Percentiles rank a stretch among this genome's conserved stretches.
Conservation (phyloP, 345 rosid species). For the Corymbia maculata region DNA sequence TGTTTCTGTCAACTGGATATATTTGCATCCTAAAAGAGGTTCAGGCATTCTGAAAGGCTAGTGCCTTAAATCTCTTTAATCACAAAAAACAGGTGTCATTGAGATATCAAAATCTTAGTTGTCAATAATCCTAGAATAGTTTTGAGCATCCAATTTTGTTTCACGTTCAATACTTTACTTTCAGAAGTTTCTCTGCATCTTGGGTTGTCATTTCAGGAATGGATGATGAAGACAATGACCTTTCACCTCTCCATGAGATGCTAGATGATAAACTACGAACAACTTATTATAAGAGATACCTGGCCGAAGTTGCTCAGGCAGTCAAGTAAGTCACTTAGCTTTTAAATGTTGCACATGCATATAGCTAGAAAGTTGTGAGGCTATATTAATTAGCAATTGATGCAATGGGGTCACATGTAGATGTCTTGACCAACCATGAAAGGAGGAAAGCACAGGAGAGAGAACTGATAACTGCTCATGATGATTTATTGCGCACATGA, state of each 20-base stretch:
- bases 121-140: not conserved
- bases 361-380: not conserved
- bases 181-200: not conserved
- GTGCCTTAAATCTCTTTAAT: not conserved
- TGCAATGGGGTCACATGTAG: not conserved
- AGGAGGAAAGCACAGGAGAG: not conserved
- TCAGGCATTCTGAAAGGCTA: not conserved
- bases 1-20: not conserved
- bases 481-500: not conserved
- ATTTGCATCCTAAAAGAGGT: not conserved
- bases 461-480: not conserved
- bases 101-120: not conserved
- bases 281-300: conserved; percentile 56
- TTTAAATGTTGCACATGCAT: not conserved
- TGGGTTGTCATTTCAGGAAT: conserved; percentile 40
- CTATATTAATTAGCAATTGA: not conserved
- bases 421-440: not conserved
- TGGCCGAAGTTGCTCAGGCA: conserved; percentile 59
- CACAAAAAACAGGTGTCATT: not conserved
- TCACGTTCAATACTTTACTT: not conserved
- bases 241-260: conserved; percentile 57
- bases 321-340: conserved; percentile 42
- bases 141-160: not conserved
- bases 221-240: conserved; percentile 74
- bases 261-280: conserved; percentile 81